Percentiles rank a stretch among this genome's conserved stretches.
These are phyloP conservation scores for Russula ochroleuca DNA, from an alignment of 768 basidiomycete genomes.

Conservation along the genomic window DNA sequence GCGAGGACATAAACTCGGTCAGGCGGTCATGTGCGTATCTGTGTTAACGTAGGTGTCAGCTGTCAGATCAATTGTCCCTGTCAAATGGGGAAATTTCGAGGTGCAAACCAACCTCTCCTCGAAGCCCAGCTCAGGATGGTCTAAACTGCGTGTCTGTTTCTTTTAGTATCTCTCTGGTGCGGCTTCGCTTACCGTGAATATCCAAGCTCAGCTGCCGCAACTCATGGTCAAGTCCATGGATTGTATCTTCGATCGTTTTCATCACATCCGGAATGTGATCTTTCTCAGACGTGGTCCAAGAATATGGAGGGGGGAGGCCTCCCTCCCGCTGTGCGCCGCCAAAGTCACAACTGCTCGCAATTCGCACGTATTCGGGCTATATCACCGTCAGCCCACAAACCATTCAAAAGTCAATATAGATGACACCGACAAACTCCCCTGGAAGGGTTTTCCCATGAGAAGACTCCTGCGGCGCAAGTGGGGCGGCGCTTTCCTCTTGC, in stretches of 20 bases:
- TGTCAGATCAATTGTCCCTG: neutral
- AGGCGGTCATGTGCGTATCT: conserved; percentile 72
- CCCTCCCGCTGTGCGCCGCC: conserved; percentile 6
- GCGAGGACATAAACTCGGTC: conserved; percentile 58
- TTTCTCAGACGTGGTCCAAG: conserved; percentile 12
- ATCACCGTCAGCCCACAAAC: conserved; percentile 3
- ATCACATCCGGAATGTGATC: conserved; percentile 39
- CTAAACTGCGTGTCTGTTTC: conserved; percentile 35
- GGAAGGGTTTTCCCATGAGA: conserved; percentile 12
- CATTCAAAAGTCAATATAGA: neutral
- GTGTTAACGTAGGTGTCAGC: neutral
- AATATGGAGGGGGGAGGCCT: conserved; percentile 29
- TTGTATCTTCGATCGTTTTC: conserved; percentile 47
- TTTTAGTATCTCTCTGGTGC: neutral
- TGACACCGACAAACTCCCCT: conserved; percentile 12
- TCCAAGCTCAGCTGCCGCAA: conserved; percentile 63
- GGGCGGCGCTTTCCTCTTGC: conserved; percentile 6
- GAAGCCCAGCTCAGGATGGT: conserved; percentile 62
- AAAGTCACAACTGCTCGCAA: conserved; percentile 27
- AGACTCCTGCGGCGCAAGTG: conserved; percentile 12
- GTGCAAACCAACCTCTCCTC: conserved; percentile 50
- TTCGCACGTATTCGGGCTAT: conserved; percentile 25
- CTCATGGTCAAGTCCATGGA: conserved; percentile 49
- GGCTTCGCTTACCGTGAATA: conserved; percentile 57
- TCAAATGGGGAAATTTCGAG: conserved; percentile 12